These are phyloP conservation scores for Zalerion maritima DNA, from an alignment of 495 filamentous ascomycete species.

Conservation along the genomic window DNA sequence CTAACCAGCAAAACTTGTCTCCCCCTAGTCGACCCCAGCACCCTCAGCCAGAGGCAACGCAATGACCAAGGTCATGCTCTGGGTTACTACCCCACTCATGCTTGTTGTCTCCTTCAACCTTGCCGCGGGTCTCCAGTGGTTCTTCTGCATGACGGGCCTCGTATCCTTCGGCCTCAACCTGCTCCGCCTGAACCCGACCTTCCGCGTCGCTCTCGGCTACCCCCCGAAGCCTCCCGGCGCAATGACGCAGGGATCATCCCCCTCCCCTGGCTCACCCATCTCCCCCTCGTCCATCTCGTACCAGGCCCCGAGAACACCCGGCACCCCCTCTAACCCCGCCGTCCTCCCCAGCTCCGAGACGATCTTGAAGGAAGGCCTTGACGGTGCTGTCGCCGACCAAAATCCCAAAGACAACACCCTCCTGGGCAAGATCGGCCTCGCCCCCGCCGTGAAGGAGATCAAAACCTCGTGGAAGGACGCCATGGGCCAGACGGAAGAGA, in stretches of 20 bases:
- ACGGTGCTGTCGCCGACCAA: constrained; percentile 1
- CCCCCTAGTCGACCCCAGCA: constrained; percentile 14
- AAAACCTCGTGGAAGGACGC: constrained; percentile 12
- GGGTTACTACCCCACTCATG: constrained; percentile 45
- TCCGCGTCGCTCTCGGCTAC: constrained; percentile 39
- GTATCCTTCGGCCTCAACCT: constrained; percentile 43
- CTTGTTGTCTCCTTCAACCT: constrained; percentile 46
- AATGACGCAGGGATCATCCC: constrained; percentile 3
- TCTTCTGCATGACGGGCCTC: constrained; percentile 45
- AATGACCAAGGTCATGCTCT: constrained; percentile 37
- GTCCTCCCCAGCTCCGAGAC: constrained; percentile 3
- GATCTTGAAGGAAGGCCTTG: background rate
- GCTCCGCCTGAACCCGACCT: constrained; percentile 31
- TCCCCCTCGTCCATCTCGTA: constrained; percentile 9
- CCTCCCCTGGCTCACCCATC: constrained; percentile 2
- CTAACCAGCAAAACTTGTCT: constrained; percentile 9
- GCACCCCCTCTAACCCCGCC: constrained; percentile 10
- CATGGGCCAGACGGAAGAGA: constrained; percentile 20
- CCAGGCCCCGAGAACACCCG: constrained; percentile 16
- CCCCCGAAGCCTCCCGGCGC: constrained; percentile 24
- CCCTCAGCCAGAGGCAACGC: constrained; percentile 16
- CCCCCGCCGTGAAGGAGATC: constrained; percentile 7
- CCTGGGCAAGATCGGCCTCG: constrained; percentile 1
- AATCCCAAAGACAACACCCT: background rate
- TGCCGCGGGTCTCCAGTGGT: constrained; percentile 57